phyloP scores from a whole-genome alignment of 164 flowering plant genomes.

The Magnolia changhungtana region DNA sequence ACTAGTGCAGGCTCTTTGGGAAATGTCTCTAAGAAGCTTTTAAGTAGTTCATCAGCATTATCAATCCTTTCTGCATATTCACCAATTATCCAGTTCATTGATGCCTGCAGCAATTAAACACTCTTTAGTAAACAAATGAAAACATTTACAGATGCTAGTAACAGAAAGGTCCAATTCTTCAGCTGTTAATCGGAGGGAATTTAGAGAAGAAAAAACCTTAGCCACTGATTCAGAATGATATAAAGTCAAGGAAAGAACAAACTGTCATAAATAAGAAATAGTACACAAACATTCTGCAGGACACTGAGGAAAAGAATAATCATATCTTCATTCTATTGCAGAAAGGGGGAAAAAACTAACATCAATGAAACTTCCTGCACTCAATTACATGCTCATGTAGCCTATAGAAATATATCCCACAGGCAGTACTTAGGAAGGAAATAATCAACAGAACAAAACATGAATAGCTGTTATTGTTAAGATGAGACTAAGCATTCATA shows the following conservation, averaged over 20 bases:
- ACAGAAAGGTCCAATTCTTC: no score
- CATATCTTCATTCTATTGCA: constrained; percentile 87
- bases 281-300: constrained; percentile 75
- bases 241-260: neutral
- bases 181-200: no score
- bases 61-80: no score
- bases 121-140: no score
- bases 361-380: constrained; percentile 3
- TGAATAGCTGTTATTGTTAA: neutral
- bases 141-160: no score
- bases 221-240: constrained; percentile 14
- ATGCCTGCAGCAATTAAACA: no score
- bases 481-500: neutral
- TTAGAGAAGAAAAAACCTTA: constrained; percentile 60
- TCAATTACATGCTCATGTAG: neutral
- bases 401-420: neutral
- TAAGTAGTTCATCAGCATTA: constrained; percentile 60
- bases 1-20: constrained; percentile 43
- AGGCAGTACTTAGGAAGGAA: neutral
- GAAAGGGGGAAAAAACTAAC: constrained; percentile 8
- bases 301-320: constrained; percentile 79
- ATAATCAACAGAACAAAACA: neutral
- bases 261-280: neutral
- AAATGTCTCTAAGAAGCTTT: constrained; percentile 92
- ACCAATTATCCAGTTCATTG: no score